Base-by-base conservation (phyloP, 2,329 filamentous ascomycete genomes). In the Alternaria sp. region DNA sequence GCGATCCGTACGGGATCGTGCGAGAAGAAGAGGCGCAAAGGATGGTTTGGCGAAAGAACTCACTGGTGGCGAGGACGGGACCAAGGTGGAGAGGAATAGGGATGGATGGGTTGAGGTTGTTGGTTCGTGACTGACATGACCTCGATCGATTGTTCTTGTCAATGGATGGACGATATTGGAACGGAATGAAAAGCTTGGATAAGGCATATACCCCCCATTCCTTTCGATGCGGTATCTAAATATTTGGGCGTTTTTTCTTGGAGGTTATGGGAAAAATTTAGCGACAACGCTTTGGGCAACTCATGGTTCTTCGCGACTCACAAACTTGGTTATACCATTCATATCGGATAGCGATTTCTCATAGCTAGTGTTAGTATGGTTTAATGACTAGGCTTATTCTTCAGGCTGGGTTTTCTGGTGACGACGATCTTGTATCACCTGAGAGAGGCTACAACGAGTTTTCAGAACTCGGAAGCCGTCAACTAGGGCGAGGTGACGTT, bases 1-100 rank as follows among this genome's bases (percentile, higher is more conserved):
- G 71, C 74, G 73, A 51, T 78, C 78, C 14, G 79, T 84, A 5
- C 66, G 75, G 26, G 81, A 84, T 59, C 66, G 81, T 2, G 83
- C 81, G 3, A 64, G 75, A 9, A 59, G 83, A 54, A 67, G 80
- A 18, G 73, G 74, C 34, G 76, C 75, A 3, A 79, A 77, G 60
- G 76, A 78, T 30, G 66, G 56, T 0, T 71, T 75, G 66, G 75
- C 63, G 0, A 66, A 62, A 47, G 72, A 77, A 26, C 56, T 79
- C 12, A 76, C 73, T 3, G 73, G 67, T 2, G 69, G 61, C 1
- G 71, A 38, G 8, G 30, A 72, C 11, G 61, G 57, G 18, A 56
- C 20, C 5, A 65, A 55, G 2, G 62, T 64, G 16, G 71, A 68
- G 30, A 62, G 70, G 51, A 75, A 77, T 62, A 57, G 74, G 8